A percentile compares a stretch with the other conserved stretches of the same genome.
Evolutionary conservation across 1,284 basidiomycete species (phyloP).

Genomic region (Tylopilus sp.): DNA sequence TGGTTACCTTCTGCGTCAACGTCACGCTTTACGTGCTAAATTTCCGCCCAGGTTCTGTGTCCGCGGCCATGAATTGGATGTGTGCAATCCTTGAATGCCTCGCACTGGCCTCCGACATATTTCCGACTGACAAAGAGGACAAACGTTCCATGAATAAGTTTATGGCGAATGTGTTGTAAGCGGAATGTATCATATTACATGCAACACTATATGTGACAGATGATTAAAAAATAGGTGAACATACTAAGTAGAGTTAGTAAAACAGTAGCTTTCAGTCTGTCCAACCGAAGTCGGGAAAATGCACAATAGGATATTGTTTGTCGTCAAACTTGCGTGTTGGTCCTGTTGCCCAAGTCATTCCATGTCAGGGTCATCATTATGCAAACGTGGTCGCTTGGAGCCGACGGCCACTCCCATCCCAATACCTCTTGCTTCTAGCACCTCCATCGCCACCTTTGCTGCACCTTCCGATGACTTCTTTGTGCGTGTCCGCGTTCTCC

Average conservation of each 20-base stretch:
- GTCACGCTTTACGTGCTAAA: conserved; percentile 18
- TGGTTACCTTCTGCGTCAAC: conserved; percentile 14
- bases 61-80: conserved; percentile 25
- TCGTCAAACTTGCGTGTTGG: conserved; percentile 22
- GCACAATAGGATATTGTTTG: conserved; percentile 32
- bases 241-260: conserved; percentile 35
- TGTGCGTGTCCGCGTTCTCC: conserved; percentile 68
- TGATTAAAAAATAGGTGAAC: conserved; percentile 34
- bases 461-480: conserved; percentile 72
- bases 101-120: conserved; percentile 7
- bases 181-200: conserved; percentile 41
- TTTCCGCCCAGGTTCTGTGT: conserved; percentile 30
- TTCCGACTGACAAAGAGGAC: conserved; percentile 14
- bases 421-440: conserved; percentile 72
- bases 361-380: conserved; percentile 50
- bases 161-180: conserved; percentile 18
- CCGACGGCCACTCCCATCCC: conserved; percentile 53
- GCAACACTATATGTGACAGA: conserved; percentile 38
- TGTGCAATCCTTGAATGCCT: conserved; percentile 1
- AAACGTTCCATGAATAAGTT: conserved; percentile 2
- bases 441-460: conserved; percentile 73
- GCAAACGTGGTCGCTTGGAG: conserved; percentile 58
- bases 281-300: conserved; percentile 26
- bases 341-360: conserved; percentile 35
- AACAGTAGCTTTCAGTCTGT: conserved; percentile 30